Evolutionary conservation across 225 moss, liverwort and hornwort genomes (phyloP), one percentile per base, ranked within the genome.

Genomic region (Straminergon stramineum): DNA sequence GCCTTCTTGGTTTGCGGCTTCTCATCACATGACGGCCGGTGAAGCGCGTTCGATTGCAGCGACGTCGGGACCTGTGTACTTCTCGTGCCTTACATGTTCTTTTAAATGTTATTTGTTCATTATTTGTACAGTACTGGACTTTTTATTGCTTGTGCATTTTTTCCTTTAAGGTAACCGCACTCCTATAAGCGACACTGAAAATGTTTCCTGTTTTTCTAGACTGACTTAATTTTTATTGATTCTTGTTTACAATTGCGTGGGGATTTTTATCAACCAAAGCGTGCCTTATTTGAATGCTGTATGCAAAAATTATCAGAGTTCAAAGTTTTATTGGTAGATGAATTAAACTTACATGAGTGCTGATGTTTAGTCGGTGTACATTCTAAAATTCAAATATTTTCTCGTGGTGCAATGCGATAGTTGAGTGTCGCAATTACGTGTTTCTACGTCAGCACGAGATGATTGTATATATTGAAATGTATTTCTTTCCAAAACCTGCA

Each of bases 1-100:
- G 18, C 96, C 97, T 65, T 86, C 93, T 63, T 97, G 99, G 99
- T 99, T 96, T 91, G 76, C 67, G 64, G 91, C 91, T 61, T 90
- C 94, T 52, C 94, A 96, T 86, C 97, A 97, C 79, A 93, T 99
- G 93, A 93, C 90, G 82, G 96, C 95, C 56, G 53, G 63, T 37
- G 88, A 95, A 90, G 99, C 94, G 83, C 96, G 97, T 79, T 89
- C 91, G 55, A 85, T 97, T 69, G 92, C 90, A 21, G 93, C 92
- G 55, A 97, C 97, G 53, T 79, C 92, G n/a, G 97, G 97, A 86
- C 91, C 97, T 90, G 96, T 97, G 89, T 95, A 95, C 74, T 81
- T 84, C 75, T 76, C 82, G 63, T 57, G 48, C 58, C 89, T 63
- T 35, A 37, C 15, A 34, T 57, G 26, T 52, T 61, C 39, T 63